Base-by-base conservation (phyloP, 2,329 filamentous ascomycete species). In the Esteya vermicola region DNA sequence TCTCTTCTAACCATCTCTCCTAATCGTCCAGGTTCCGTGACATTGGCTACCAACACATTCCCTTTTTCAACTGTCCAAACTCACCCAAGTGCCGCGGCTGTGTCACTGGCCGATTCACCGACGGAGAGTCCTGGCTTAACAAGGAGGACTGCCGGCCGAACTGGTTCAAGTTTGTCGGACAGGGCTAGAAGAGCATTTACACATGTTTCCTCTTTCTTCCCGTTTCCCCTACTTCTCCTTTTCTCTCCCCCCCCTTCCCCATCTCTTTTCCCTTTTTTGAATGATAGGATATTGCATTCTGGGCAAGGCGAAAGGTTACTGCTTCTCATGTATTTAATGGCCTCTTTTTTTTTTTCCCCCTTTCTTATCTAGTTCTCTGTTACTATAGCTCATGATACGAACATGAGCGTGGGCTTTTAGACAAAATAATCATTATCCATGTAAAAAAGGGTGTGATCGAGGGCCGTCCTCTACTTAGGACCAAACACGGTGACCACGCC, bases 11-110 rank as follows among this genome's bases (percentile, higher is more conserved):
- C 28, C 20, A 23, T n/a, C 20, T 12, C 14, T 23, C n/a, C 13
- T 9, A 23, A 22, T 7, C 35, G 4, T 21, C 4, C 47, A 94
- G 88, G 88, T 98, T 98, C 79, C 88, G 89, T 40, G 91, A 98
- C 57, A 96, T 98, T 50, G 91, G 91, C 43, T 98, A 98, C 63
- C 86, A 95, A 54, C 91, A 98, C 52, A 88, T 96, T 40, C 91
- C 91, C 34, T 98, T 93, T 65, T 94, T 93, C 70, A 98, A 98
- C 65, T 98, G 91, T 57, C 91, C 91, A 46, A 96, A 94, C 62
- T 93, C 82, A 39, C 83, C 85, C 37, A 96, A 96, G 60, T 96
- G 89, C 58, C 41, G 35, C 36, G 47, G 47, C 48, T 96, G 89
- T 57, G 72, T 78, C n/a, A 75, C 84, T 1, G 91, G 89, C 37